Base-by-base conservation (phyloP, 2,329 filamentous ascomycete species). In the Penicillium sp. region DNA sequence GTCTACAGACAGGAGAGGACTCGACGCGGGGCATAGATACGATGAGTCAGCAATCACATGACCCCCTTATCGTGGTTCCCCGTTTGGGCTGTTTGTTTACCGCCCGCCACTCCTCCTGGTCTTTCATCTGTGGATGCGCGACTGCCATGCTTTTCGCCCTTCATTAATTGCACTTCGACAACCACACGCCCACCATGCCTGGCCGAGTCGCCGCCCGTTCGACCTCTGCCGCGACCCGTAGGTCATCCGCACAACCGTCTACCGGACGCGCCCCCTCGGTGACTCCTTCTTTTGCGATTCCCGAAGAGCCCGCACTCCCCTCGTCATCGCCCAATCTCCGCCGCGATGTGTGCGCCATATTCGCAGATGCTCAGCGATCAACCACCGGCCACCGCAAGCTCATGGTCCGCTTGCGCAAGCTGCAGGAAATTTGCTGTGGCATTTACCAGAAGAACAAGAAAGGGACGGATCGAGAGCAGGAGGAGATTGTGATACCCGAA, bases 331-430 rank as follows among this genome's bases (percentile, higher is more conserved):
- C 86, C 61, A 85, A 85, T 17, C 81, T 97, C 68, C 90, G 93
- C 71, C 85, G 84, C 38, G 90, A 91, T 73, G 84, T 97, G 56
- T 90, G 89, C 74, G 79, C 84, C 58, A 84, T 92, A 53, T 93
- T 93, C 73, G 85, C 85, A 67, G 91, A 93, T 76, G 93, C 94
- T 37, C 95, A 99, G 77, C 89, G 90, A 70, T 96, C 91, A 1
- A 96, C 91, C 0, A 92, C 93, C 1, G 91, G 91, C 1, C 95
- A 99, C 76, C 85, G 94, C 63, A 98, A 98, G 75, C 85, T 97
- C 0, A 90, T 91, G 4, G 91, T 97, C 63, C 93, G 89, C 54
- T 81, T 99, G 63, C 88, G 94, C 66, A 97, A 97, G 78, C 86
- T 97, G 47, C 94, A 98, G 72, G 94, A 97, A 75, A 84, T 89